Percentiles rank a stretch among this genome's conserved stretches.
phyloP scores from a whole-genome alignment of 2,329 filamentous ascomycete genomes.

The Sordariomycetes sp. region DNA sequence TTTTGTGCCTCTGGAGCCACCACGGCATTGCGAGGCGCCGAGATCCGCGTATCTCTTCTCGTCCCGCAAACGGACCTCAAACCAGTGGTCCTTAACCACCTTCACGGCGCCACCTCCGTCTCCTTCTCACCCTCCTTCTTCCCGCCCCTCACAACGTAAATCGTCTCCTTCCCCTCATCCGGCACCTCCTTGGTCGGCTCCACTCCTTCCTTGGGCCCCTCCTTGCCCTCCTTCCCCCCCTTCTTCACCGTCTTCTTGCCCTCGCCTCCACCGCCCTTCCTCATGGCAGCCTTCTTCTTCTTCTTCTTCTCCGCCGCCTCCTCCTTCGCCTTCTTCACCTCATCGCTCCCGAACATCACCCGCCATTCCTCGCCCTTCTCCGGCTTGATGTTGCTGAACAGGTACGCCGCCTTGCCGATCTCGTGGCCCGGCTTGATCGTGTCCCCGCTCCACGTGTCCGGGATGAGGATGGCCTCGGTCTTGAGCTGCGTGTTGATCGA shows the following conservation, averaged over 20 bases:
- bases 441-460: slow-evolving; percentile 53
- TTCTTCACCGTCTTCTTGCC: slow-evolving; percentile 33
- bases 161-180: neutral
- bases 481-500: slow-evolving; percentile 67
- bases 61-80: neutral
- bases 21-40: neutral
- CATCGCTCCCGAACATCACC: slow-evolving; percentile 56
- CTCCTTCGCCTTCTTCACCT: slow-evolving; percentile 59
- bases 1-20: too few species aligned
- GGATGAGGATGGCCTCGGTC: slow-evolving; percentile 36
- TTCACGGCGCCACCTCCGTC: neutral
- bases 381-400: slow-evolving; percentile 75
- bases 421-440: slow-evolving; percentile 63
- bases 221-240: slow-evolving; percentile 7
- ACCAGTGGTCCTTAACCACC: neutral
- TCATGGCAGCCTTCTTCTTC: slow-evolving; percentile 38
- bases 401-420: slow-evolving; percentile 66
- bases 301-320: slow-evolving; percentile 38
- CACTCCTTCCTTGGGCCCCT: neutral
- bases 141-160: neutral
- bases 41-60: neutral
- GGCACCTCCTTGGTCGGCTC: neutral
- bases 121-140: neutral
- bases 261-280: slow-evolving; percentile 20
- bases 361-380: slow-evolving; percentile 80